A percentile compares a stretch with the other conserved stretches of the same genome.
phyloP scores from a whole-genome alignment of 2,329 filamentous ascomycete genomes.

The Alternaria postmessia region DNA sequence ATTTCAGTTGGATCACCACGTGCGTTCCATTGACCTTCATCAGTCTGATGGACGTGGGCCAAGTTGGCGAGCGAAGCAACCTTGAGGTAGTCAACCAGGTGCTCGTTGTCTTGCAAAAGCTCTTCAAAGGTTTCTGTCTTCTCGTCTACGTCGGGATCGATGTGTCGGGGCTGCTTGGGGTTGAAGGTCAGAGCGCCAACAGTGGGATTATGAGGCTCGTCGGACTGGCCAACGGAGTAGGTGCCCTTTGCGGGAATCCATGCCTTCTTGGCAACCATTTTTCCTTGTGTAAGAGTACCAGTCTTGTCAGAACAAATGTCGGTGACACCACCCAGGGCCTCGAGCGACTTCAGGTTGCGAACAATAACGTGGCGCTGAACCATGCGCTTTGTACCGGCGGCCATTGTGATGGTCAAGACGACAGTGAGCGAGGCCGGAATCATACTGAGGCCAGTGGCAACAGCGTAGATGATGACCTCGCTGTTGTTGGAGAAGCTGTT shows the following conservation, averaged over 20 bases:
- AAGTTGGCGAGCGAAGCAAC: conserved; percentile 47
- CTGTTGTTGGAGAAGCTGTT: conserved; percentile 49
- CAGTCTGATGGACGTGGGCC: conserved; percentile 5
- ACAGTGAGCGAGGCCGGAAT: conserved; percentile 48
- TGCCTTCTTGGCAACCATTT: conserved; percentile 46
- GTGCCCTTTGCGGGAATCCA: conserved; percentile 47
- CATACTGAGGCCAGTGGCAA: conserved; percentile 48
- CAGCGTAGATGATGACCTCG: conserved; percentile 50
- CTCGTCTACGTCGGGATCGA: conserved; percentile 42
- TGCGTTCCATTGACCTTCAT: conserved; percentile 35
- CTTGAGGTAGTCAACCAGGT: conserved; percentile 44
- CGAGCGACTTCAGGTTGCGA: conserved; percentile 47
- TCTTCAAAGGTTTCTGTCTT: conserved; percentile 33
- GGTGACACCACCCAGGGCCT: conserved; percentile 49
- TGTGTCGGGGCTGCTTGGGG: conserved; percentile 30
- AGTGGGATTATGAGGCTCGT: conserved; percentile 45
- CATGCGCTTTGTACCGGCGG: conserved; percentile 49
- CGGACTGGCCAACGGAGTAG: conserved; percentile 41
- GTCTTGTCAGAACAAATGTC: conserved; percentile 48
- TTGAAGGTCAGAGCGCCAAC: conserved; percentile 41
- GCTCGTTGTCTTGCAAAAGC: conserved; percentile 35
- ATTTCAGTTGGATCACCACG: conserved; percentile 66
- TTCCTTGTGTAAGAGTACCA: conserved; percentile 46
- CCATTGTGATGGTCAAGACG: conserved; percentile 51
- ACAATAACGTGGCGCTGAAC: conserved; percentile 47